Evolutionary conservation across 345 rosid genomes (phyloP).

Genomic region (Fremontodendron californicum): DNA sequence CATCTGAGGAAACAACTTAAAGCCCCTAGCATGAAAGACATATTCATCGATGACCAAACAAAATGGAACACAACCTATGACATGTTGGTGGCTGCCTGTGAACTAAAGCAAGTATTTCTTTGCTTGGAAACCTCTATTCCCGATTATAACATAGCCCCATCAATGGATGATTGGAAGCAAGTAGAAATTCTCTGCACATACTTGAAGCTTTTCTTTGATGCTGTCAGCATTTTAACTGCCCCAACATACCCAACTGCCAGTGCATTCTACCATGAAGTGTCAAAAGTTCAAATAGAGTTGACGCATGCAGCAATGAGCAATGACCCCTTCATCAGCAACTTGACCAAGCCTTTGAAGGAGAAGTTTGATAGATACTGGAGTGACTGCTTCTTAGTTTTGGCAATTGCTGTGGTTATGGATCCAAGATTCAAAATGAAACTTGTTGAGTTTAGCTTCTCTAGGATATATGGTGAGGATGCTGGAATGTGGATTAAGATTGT

Average conservation of each 20-base stretch:
- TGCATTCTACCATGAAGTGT: constrained; percentile 66
- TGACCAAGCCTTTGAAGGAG: constrained; percentile 56
- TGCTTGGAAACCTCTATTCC: constrained; percentile 65
- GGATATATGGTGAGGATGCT: constrained; percentile 73
- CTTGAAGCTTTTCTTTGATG: constrained; percentile 66
- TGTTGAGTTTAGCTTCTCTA: constrained; percentile 75
- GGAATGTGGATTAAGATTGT: constrained; percentile 57
- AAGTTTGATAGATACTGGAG: constrained; percentile 76
- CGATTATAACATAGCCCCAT: constrained; percentile 51
- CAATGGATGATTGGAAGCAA: constrained; percentile 75
- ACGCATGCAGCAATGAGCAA: constrained; percentile 46
- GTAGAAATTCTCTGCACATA: constrained; percentile 60
- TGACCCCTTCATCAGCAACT: constrained; percentile 55
- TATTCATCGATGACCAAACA: constrained; percentile 63
- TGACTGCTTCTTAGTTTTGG: constrained; percentile 61
- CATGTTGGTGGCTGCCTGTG: constrained; percentile 81
- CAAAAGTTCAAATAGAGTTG: constrained; percentile 62
- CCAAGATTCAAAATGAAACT: constrained; percentile 95
- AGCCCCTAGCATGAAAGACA: constrained; percentile 55
- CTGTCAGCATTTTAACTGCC: constrained; percentile 49
- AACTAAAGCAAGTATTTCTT: constrained; percentile 73
- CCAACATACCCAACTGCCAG: constrained; percentile 52
- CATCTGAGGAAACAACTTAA: constrained; percentile 72
- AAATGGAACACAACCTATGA: constrained; percentile 84
- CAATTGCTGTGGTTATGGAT: constrained; percentile 81